Evolutionary conservation across 768 basidiomycete genomes (phyloP).

Genomic region (Rhizopogon vinicolor): DNA sequence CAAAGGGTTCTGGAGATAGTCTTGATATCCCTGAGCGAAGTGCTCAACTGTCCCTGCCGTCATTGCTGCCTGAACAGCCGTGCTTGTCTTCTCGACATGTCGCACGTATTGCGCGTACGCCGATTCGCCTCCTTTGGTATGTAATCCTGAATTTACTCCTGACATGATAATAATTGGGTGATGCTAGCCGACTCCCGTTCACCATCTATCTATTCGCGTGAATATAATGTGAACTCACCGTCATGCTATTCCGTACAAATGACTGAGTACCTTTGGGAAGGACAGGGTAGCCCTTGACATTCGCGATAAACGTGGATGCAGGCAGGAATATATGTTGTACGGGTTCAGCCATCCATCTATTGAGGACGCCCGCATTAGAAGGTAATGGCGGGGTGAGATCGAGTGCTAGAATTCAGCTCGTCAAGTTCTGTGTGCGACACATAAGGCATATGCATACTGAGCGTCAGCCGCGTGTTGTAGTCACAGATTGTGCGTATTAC

Average conservation of each 20-base stretch:
- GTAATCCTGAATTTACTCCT: conserved; percentile 57
- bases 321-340: conserved; percentile 88
- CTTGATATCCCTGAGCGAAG: conserved; percentile 91
- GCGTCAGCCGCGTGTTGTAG: conserved; percentile 67
- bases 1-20: conserved; percentile 91
- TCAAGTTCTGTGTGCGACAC: conserved; percentile 4
- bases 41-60: conserved; percentile 78
- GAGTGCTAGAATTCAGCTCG: conserved; percentile 53
- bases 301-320: conserved; percentile 88
- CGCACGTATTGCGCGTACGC: conserved; percentile 90
- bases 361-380: conserved; percentile 65
- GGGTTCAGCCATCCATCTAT: conserved; percentile 91
- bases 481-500: conserved; percentile 86
- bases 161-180: conserved; percentile 82
- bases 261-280: conserved; percentile 89
- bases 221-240: conserved; percentile 42
- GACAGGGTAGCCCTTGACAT: conserved; percentile 95
- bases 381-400: conserved; percentile 91
- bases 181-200: conserved; percentile 48
- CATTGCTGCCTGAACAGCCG: conserved; percentile 55
- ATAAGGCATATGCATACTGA: conserved; percentile 45
- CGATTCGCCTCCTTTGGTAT: conserved; percentile 73
- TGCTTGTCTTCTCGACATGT: conserved; percentile 77
- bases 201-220: conserved; percentile 12
- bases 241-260: conserved; percentile 88